Percentiles rank a stretch among this genome's conserved stretches.
Conservation (phyloP, 140 eudicot species). For the Bidens hawaiensis region DNA sequence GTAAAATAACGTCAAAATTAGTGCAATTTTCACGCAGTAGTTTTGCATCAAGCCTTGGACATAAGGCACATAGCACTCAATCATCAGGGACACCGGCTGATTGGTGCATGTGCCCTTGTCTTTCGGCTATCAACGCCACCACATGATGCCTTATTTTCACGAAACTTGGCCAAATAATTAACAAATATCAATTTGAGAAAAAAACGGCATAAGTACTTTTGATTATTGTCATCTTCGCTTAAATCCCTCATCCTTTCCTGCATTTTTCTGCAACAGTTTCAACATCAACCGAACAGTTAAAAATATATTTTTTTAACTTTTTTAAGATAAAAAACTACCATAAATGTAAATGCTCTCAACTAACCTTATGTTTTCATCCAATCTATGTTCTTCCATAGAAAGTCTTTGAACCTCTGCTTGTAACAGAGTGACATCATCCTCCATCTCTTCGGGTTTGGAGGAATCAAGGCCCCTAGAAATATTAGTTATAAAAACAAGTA, state of each 20-base stretch:
- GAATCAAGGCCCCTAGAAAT: constrained; percentile 81
- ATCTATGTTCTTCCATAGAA: constrained; percentile 66
- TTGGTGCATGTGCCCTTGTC: no score
- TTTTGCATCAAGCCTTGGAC: no score
- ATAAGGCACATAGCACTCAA: no score
- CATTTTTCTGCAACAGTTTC: constrained; percentile 68
- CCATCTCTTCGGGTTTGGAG: constrained; percentile 79
- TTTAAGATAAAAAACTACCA: constrained; percentile 16
- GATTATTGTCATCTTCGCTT: constrained; percentile 81
- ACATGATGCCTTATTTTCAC: no score
- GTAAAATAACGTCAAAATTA: no score
- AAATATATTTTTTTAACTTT: no score
- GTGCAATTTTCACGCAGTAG: no score
- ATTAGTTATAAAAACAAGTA: constrained; percentile 8
- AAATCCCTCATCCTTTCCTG: constrained; percentile 84
- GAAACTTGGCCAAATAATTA: background rate
- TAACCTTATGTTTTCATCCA: constrained; percentile 91
- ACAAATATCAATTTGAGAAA: background rate
- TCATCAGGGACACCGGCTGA: no score
- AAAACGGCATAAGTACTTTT: constrained; percentile 60
- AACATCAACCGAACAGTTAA: constrained; percentile 21
- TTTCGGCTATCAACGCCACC: no score
- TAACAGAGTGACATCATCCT: constrained; percentile 59
- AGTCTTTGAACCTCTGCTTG: constrained; percentile 91
- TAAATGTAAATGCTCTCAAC: no score